Evolutionary conservation across 2,329 filamentous ascomycete genomes (phyloP), one percentile per base, ranked within the genome.

Genomic region (Fusarium sarcochroum): DNA sequence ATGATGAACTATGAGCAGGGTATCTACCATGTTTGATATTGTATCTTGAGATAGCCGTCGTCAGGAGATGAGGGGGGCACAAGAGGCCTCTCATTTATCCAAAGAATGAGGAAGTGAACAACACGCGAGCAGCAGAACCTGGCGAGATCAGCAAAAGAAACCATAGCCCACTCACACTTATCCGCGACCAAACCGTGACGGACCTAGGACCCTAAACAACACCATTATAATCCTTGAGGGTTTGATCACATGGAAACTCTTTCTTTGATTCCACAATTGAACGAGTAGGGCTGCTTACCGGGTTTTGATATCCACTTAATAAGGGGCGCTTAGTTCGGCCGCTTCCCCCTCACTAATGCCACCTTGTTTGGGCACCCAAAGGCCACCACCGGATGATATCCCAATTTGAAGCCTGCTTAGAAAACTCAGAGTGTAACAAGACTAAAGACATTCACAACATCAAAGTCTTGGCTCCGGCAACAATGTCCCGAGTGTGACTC

Each of bases 291-390:
- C 50, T 59, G n/a, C 49, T 63, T 68, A 27, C 66, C 63, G 52
- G 46, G 35, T 49, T 53, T 46, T 47, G 32, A 52, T 69, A 64
- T 69, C 66, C 66, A 69, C 66, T 68, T 47, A 69, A 70, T 70
- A 69, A 70, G 62, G 57, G 62, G 66, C 61, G 37, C 50, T 49
- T 69, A 70, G 66, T 56, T 48, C 53, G 49, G 52, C 35, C 57
- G 57, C 57, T 66, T 65, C 61, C 64, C 68, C 56, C 66, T 68
- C 71, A 72, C 71, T 72, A 72, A 73, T 73, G 69, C 71, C 69
- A 73, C 71, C 71, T 73, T 73, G 71, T 73, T 73, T 69, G 55
- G 64, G 69, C 63, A 61, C 32, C 63, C 48, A 69, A 48, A 55
- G 10, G 10, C 7, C 27, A 60, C 41, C 60, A 23, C 53, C 47